These are phyloP conservation scores for Fusarium hainanense DNA, from an alignment of 2,329 filamentous ascomycete species.

Conservation along the genomic window DNA sequence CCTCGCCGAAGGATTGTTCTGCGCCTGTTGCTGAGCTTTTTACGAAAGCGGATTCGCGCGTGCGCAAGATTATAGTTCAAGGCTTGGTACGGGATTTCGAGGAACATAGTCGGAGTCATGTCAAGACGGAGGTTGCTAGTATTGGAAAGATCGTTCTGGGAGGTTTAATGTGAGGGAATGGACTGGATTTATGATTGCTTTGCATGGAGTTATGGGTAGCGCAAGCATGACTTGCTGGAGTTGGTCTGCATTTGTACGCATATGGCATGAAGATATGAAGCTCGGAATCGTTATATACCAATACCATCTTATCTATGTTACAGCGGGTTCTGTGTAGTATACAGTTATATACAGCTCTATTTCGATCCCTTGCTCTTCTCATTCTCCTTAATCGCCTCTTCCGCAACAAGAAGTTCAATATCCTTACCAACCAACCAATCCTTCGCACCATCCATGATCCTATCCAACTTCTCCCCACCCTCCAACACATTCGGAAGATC, in stretches of 20 bases:
- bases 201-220: conserved; percentile 38
- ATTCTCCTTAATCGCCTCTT: conserved; percentile 60
- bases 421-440: conserved; percentile 81
- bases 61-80: conserved; percentile 89
- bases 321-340: conserved; percentile 33
- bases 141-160: conserved; percentile 91
- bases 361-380: conserved; percentile 14
- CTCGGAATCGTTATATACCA: conserved; percentile 18
- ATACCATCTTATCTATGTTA: conserved; percentile 24
- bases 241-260: conserved; percentile 23
- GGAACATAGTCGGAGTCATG: conserved; percentile 79
- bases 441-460: conserved; percentile 80
- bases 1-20: conserved; percentile 78
- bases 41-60: conserved; percentile 84
- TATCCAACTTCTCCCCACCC: conserved; percentile 77
- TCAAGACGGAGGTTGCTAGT: conserved; percentile 84
- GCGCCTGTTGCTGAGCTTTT: conserved; percentile 84
- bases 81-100: conserved; percentile 93
- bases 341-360: conserved; percentile 10
- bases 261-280: conserved; percentile 24
- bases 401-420: conserved; percentile 76
- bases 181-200: background rate
- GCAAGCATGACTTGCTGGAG: conserved; percentile 36
- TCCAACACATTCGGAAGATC: conserved; percentile 83
- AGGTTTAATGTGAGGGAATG: conserved; percentile 73